A percentile compares a stretch with the other conserved stretches of the same genome.
phyloP scores from a whole-genome alignment of 768 basidiomycete species.

The Grammothele lineata region DNA sequence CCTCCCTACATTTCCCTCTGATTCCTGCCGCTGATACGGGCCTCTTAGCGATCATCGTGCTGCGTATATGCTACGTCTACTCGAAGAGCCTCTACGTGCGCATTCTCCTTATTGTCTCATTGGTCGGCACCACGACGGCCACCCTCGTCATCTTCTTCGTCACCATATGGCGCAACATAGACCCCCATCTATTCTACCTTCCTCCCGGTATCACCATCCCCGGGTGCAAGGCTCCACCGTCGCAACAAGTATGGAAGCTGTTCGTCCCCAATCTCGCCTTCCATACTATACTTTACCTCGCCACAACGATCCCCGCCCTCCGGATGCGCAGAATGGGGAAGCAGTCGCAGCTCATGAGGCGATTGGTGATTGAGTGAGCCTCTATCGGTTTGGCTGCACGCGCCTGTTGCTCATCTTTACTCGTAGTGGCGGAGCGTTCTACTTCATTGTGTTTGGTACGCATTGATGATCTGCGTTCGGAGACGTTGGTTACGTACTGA shows the following conservation, averaged over 20 bases:
- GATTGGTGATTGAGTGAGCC: no score
- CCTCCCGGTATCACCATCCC: constrained; percentile 7
- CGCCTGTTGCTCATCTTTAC: no score
- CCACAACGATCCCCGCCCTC: no score
- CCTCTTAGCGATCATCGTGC: constrained; percentile 17
- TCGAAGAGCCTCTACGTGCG: constrained; percentile 8
- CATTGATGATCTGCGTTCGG: no score
- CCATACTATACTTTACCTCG: no score
- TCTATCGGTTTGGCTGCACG: no score
- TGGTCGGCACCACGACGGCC: constrained; percentile 5
- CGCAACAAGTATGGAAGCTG: constrained; percentile 6
- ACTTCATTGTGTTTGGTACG: no score
- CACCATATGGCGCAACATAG: constrained; percentile 7
- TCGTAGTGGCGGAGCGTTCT: no score
- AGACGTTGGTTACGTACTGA: no score
- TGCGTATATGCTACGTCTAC: constrained; percentile 21
- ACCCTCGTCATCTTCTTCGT: constrained; percentile 2
- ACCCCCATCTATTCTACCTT: constrained; percentile 2
- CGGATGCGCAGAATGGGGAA: no score
- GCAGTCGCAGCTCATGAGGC: no score
- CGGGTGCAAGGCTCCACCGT: constrained; percentile 17
- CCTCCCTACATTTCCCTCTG: not conserved
- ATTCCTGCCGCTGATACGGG: not conserved
- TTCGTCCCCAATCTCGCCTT: no score
- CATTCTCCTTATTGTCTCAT: constrained; percentile 6